Conservation (phyloP, 163 green algal species). For the Scenedesmus sp. region DNA sequence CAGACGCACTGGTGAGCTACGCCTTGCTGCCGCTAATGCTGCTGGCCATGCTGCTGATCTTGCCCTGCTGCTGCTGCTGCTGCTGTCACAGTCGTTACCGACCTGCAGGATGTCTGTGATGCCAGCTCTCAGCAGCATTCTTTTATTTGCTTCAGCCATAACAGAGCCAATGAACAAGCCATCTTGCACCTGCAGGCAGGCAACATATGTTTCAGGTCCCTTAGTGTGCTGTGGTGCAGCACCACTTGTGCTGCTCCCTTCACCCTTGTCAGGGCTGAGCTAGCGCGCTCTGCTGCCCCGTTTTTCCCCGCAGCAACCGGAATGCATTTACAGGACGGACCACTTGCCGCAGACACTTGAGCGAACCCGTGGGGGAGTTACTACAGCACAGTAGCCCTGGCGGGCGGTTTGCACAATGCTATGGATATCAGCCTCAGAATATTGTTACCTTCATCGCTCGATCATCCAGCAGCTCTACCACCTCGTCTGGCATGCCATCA, state of each 20-base stretch:
- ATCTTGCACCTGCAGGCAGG: slow-evolving; percentile 14
- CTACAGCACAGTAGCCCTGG: background rate
- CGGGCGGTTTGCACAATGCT: background rate
- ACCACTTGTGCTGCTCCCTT: background rate
- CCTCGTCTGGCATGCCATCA: slow-evolving; percentile 7
- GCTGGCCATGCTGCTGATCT: background rate
- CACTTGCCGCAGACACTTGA: background rate
- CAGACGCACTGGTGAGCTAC: background rate
- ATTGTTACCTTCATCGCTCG: slow-evolving; percentile 38
- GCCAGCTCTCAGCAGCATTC: slow-evolving; percentile 31
- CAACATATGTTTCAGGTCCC: background rate
- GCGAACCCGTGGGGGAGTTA: background rate
- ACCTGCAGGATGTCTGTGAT: slow-evolving; percentile 63
- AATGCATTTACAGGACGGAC: background rate
- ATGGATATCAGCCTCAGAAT: background rate
- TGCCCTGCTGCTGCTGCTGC: background rate
- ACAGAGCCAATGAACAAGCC: slow-evolving; percentile 56
- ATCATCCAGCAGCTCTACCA: slow-evolving; percentile 39
- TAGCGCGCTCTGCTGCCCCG: background rate
- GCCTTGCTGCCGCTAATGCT: background rate
- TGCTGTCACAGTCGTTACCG: background rate
- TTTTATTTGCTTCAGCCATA: slow-evolving; percentile 53
- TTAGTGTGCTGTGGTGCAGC: background rate
- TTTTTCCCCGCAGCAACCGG: background rate
- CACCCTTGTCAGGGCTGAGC: background rate